Percentiles rank a stretch among this genome's conserved stretches.
Evolutionary conservation across 75 land plant genomes (phyloP).

Genomic region (Pinus tabuliformis): DNA sequence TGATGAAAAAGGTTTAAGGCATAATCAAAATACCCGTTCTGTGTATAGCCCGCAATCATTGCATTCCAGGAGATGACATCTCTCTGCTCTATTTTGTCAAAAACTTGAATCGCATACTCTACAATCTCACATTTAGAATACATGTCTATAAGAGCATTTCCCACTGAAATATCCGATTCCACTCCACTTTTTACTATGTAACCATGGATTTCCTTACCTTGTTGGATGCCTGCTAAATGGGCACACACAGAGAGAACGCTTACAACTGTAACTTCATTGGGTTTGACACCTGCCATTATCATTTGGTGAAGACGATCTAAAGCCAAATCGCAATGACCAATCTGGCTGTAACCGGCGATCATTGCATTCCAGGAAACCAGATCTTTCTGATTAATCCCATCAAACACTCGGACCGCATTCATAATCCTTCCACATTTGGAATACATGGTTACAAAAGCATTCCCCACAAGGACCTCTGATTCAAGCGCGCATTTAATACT

Average conservation of each 20-base stretch:
- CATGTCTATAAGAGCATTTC: slow-evolving; percentile 37
- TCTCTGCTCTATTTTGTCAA: slow-evolving; percentile 23
- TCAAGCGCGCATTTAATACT: no score
- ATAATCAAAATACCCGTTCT: slow-evolving; percentile 21
- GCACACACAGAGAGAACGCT: slow-evolving; percentile 41
- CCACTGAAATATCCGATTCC: slow-evolving; percentile 21
- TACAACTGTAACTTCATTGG: slow-evolving; percentile 27
- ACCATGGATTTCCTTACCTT: slow-evolving; percentile 46
- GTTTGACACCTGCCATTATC: slow-evolving; percentile 12
- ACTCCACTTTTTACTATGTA: slow-evolving; percentile 12
- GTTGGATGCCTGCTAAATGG: slow-evolving; percentile 24
- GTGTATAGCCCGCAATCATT: slow-evolving; percentile 33
- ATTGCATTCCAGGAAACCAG: slow-evolving; percentile 66
- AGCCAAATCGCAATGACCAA: slow-evolving; percentile 29
- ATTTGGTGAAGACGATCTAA: slow-evolving; percentile 34
- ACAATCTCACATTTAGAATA: slow-evolving; percentile 52
- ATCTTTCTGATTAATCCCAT: slow-evolving; percentile 26
- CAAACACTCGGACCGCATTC: slow-evolving; percentile 39
- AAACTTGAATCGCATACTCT: slow-evolving; percentile 29
- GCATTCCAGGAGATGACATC: slow-evolving; percentile 59
- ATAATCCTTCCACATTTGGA: not conserved
- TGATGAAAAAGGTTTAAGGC: slow-evolving; percentile 29
- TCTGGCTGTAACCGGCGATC: slow-evolving; percentile 63
- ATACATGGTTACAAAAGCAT: no score
- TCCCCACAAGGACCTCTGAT: no score